Base-by-base conservation (phyloP, 805 yeast species). In the Nakazawaea ernobii region DNA sequence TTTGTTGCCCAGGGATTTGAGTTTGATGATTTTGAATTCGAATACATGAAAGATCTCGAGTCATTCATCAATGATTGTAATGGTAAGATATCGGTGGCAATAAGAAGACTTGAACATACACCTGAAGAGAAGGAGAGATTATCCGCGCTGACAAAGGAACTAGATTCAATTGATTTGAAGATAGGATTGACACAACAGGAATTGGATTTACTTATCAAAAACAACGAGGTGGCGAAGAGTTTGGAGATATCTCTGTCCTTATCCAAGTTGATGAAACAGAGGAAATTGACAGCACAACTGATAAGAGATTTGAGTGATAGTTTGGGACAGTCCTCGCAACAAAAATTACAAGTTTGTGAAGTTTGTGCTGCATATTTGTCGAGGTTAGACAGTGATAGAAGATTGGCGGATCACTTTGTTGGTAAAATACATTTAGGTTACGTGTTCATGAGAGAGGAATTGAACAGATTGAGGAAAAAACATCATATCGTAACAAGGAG, bases 281-380 rank as follows among this genome's bases (percentile, higher is more conserved):
- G 90, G 54, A 77, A 73, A 28, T 59, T 60, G 15, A 66, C 80
- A 14, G 79, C 83, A 1, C 77, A 75, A 45, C 75, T 73, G 42
- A 81, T 85, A 4, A 67, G 84, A 37, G 73, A 69, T 26, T 65
- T 85, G 6, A 75, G 82, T 11, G 96, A 87, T 49, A 82, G 79
- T 57, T 73, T 84, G 7, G 94, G 95, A 2, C 92, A 87, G 55
- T 77, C 90, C 10, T 88, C 94, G 1, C 95, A 86, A 59, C 97
- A 91, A 58, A 87, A 88, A 61, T 70, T 91, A 40, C 97, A 90
- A 62, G 95, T 88, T 1, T 91, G 98, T 65, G 86, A 80, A 53
- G 81, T 80, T 1, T 91, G 98, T 66, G 96, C 96, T 1, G 96
- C 96, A 0, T 89, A 84, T 58, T 68, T 92, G 35, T 86, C 95